Conservation (phyloP, 2,329 filamentous ascomycete species). For the Aspergillus arachidicola region DNA sequence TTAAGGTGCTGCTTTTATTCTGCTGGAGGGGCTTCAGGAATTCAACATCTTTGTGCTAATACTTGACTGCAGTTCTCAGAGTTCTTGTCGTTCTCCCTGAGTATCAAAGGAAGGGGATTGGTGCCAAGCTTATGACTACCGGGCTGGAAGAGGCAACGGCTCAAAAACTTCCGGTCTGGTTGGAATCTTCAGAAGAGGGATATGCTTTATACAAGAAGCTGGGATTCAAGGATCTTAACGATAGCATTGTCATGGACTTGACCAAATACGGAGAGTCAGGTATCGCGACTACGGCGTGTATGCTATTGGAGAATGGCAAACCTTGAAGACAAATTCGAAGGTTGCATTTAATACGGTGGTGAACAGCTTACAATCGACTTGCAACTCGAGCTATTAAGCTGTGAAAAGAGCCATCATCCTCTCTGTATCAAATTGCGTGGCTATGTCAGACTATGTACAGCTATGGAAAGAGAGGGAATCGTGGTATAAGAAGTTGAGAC, state of each 20-base stretch:
- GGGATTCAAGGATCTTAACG: background rate
- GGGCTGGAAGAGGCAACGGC: background rate
- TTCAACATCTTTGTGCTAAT: background rate
- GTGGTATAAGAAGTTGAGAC: background rate
- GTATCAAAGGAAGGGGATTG: conserved; percentile 3
- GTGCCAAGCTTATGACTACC: background rate
- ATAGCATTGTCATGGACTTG: background rate
- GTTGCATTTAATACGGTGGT: background rate
- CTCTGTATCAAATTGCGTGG: background rate
- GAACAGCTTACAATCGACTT: too few species aligned
- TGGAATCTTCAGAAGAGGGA: conserved; percentile 1
- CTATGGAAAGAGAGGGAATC: background rate
- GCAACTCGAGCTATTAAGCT: too few species aligned
- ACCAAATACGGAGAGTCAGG: background rate
- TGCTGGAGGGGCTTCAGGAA: background rate
- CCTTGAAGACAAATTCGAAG: background rate
- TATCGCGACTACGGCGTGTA: background rate
- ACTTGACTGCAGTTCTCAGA: background rate
- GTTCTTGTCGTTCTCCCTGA: conserved; percentile 2
- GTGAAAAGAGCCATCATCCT: background rate
- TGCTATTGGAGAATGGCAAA: background rate
- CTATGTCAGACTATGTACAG: background rate
- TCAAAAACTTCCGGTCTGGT: background rate
- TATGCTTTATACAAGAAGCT: conserved; percentile 3
- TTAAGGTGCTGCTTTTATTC: too few species aligned